Evolutionary conservation across 768 basidiomycete species (phyloP), one percentile per base, ranked within the genome.

Genomic region (Amanita phalloides): DNA sequence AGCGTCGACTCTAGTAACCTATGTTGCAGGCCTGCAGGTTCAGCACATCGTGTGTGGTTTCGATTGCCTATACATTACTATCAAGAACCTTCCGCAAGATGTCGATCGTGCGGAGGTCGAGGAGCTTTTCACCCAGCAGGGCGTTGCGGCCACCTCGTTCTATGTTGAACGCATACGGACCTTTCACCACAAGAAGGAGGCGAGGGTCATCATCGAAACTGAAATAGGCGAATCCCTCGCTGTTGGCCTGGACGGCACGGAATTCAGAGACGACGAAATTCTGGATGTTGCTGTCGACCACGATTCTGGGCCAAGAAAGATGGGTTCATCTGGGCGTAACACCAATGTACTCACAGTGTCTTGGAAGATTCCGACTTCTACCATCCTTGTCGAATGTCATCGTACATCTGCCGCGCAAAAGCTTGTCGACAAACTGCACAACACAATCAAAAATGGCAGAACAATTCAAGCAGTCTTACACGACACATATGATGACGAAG

Each of bases 391-490:
- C 1, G 2, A 75, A 71, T 26, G 58, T 59, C 3, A 62, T 70
- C 1, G 71, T 74, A 53, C 66, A 49, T 59, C 57, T 0, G 57
- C 61, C 26, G 72, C 76, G 0, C 48, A 58, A 23, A 56, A 53
- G 23, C 74, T 71, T 56, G 68, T 67, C 3, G 56, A 51, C 20
- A 56, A 61, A 26, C 61, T 82, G 35, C 56, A 81, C 43, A 63
- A 67, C 14, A 54, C 45, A 20, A 41, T 64, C 4, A 62, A 69
- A 46, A 57, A 57, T 21, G 75, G 74, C 10, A 73, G 75, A 20
- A 69, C 62, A n/a, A 62, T 85, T 51, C 72, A 65, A 30, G 77
- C 70, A 0, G 64, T 66, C 43, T 68, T 77, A 64, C 74, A 78
- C 8, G 3, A 5, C 3, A 13, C 17, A 21, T 0, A 7, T 7